phyloP scores from a whole-genome alignment of 1,139 yeast species.

The Lipomyces yarrowii region DNA sequence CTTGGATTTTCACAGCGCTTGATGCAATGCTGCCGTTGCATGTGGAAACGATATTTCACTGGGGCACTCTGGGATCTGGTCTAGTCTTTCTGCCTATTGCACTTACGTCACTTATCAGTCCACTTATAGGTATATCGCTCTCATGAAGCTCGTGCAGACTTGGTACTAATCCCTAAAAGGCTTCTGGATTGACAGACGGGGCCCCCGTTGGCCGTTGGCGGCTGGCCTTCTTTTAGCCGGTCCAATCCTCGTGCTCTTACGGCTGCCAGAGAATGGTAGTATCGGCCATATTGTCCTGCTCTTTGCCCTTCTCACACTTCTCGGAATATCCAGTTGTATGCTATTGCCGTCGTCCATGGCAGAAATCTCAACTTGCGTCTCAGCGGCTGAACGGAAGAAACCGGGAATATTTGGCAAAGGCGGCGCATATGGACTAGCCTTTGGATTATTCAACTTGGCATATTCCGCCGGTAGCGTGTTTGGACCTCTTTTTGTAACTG shows the following conservation, averaged over 20 bases:
- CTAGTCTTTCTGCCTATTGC: conserved; percentile 43
- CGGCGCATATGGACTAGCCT: conserved; percentile 44
- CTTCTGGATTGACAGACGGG: conserved; percentile 39
- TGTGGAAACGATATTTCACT: conserved; percentile 40
- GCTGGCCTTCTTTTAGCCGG: conserved; percentile 37
- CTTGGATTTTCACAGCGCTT: conserved; percentile 41
- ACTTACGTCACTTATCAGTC: conserved; percentile 41
- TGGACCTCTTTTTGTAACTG: conserved; percentile 41
- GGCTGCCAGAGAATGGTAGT: conserved; percentile 39
- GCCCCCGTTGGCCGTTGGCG: conserved; percentile 39
- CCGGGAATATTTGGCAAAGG: conserved; percentile 43
- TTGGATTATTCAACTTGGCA: conserved; percentile 44
- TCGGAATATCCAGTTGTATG: conserved; percentile 38
- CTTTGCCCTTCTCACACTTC: conserved; percentile 38
- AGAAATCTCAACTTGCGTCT: conserved; percentile 40
- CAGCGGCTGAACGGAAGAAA: conserved; percentile 34
- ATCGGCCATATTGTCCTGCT: conserved; percentile 39
- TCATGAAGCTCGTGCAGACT: neutral
- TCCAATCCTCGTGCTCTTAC: conserved; percentile 39
- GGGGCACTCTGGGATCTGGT: conserved; percentile 41
- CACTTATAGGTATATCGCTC: conserved; percentile 36
- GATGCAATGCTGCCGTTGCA: conserved; percentile 44
- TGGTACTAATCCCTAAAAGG: conserved; percentile 23
- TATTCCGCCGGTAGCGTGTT: conserved; percentile 42
- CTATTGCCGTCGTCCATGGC: conserved; percentile 40